These are phyloP conservation scores for Metschnikowia henanensis DNA, from an alignment of 805 yeast species.

Conservation along the genomic window DNA sequence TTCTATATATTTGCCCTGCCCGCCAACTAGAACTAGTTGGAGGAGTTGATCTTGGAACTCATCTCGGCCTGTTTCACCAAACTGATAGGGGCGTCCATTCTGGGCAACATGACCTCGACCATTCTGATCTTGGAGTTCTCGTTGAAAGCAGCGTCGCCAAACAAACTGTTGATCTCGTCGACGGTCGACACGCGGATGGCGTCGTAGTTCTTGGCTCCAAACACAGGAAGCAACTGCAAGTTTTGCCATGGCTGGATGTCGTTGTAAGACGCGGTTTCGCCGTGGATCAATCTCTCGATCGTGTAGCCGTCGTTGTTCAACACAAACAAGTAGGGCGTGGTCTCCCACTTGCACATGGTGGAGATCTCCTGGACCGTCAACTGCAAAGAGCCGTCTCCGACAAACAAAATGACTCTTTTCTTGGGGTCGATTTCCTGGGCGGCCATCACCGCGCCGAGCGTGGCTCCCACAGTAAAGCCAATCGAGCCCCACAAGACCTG, in stretches of 20 bases:
- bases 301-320: conserved; percentile 43
- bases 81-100: conserved; percentile 39
- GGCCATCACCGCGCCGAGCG: conserved; percentile 30
- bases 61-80: conserved; percentile 38
- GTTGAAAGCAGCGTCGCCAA: conserved; percentile 28
- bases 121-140: conserved; percentile 33
- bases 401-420: conserved; percentile 38
- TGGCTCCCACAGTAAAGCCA: conserved; percentile 30
- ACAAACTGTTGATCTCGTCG: conserved; percentile 26
- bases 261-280: conserved; percentile 36
- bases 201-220: conserved; percentile 32
- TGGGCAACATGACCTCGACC: conserved; percentile 37
- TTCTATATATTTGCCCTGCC: background rate
- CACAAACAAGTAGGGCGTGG: conserved; percentile 37
- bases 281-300: conserved; percentile 41
- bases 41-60: conserved; percentile 28
- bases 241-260: conserved; percentile 42
- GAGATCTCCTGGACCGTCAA: conserved; percentile 42
- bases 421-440: conserved; percentile 26
- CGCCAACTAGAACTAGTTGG: background rate
- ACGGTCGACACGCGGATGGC: conserved; percentile 25
- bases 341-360: conserved; percentile 36
- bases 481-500: conserved; percentile 31
- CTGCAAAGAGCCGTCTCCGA: conserved; percentile 45
- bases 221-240: conserved; percentile 31